Percentiles rank a stretch among this genome's conserved stretches.
phyloP scores from a whole-genome alignment of 139 green algal species.

The Chlorella sp. region DNA sequence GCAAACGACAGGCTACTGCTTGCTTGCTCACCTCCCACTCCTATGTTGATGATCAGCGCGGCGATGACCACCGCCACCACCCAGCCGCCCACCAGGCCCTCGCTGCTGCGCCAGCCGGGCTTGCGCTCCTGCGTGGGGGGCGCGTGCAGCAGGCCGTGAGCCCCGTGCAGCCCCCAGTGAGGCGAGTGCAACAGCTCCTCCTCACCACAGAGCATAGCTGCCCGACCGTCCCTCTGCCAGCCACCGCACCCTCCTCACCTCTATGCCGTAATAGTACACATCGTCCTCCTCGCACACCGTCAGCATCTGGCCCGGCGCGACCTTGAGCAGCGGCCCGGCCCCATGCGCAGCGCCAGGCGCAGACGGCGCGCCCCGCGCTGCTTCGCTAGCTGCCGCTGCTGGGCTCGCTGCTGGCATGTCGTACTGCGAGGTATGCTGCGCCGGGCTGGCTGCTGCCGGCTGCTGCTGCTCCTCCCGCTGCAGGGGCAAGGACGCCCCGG shows the following conservation, averaged over 20 bases:
- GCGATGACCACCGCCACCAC: background rate
- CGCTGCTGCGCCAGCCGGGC: slow-evolving; percentile 1
- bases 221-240: too few species aligned
- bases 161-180: too few species aligned
- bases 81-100: slow-evolving; percentile 11
- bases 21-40: slow-evolving; percentile 2
- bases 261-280: slow-evolving; percentile 7
- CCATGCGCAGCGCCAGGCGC: too few species aligned
- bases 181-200: too few species aligned
- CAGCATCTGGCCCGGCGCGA: too few species aligned
- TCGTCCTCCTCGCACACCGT: slow-evolving; percentile 20
- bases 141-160: too few species aligned
- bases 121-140: too few species aligned
- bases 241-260: too few species aligned
- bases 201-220: too few species aligned
- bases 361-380: background rate
- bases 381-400: background rate
- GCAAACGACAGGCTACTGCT: background rate
- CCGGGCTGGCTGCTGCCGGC: background rate
- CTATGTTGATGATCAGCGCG: slow-evolving; percentile 12
- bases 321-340: too few species aligned
- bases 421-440: background rate
- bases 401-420: too few species aligned
- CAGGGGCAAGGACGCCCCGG: background rate
- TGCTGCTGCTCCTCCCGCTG: background rate